These are phyloP conservation scores for Hanseniaspora meyeri DNA, from an alignment of 805 yeast species.

Conservation along the genomic window DNA sequence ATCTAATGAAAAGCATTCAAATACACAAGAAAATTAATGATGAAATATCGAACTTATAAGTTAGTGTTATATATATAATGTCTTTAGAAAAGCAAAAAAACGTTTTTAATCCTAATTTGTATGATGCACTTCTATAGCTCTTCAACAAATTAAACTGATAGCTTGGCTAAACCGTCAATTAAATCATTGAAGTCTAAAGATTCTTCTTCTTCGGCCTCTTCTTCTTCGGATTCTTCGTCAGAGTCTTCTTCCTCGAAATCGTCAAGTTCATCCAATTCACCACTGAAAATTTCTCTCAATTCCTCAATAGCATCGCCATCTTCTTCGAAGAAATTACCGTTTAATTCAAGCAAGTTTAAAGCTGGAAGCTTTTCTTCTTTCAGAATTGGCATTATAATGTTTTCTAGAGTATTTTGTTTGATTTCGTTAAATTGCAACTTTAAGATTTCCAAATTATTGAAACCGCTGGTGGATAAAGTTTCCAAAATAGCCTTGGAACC, in stretches of 20 bases:
- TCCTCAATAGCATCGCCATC: conserved; percentile 59
- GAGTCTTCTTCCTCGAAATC: conserved; percentile 76
- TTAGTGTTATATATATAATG: background rate
- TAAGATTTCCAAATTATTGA: conserved; percentile 40
- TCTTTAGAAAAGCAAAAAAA: background rate
- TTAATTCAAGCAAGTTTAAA: conserved; percentile 61
- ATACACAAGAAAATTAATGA: background rate
- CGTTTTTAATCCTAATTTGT: no score
- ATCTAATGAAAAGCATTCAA: background rate
- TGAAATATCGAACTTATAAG: background rate
- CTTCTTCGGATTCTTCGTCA: conserved; percentile 44
- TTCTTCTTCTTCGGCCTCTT: conserved; percentile 31
- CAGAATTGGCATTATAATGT: conserved; percentile 38
- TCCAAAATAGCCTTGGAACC: conserved; percentile 54
- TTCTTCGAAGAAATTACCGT: conserved; percentile 88
- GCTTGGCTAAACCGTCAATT: conserved; percentile 31
- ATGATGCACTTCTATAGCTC: background rate
- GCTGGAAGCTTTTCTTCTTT: conserved; percentile 45
- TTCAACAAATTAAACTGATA: conserved; percentile 36
- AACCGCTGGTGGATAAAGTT: conserved; percentile 34
- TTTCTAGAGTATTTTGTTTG: conserved; percentile 48
- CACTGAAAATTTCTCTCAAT: conserved; percentile 55
- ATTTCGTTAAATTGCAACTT: conserved; percentile 84
- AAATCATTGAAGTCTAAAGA: conserved; percentile 37
- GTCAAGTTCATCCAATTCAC: conserved; percentile 84